Conservation (phyloP, 2,329 filamentous ascomycete genomes). For the Cordyceps militaris region DNA sequence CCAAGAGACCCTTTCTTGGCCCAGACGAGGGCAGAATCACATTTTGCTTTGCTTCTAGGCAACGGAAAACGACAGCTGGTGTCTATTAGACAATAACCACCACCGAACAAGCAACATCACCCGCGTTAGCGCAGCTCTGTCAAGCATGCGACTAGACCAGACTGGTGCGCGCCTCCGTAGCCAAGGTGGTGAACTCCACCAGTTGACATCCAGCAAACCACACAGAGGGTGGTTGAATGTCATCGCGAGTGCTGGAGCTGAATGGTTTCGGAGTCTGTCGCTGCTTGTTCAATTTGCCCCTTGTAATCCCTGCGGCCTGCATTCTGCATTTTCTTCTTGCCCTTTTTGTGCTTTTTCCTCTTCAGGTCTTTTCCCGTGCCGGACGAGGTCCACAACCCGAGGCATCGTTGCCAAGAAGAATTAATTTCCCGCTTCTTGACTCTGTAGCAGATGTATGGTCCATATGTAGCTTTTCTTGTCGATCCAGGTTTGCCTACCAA, state of each 20-base stretch:
- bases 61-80: background rate
- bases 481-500: background rate
- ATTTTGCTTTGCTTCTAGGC: background rate
- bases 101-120: background rate
- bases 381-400: background rate
- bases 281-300: background rate
- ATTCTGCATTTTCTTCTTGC: background rate
- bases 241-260: background rate
- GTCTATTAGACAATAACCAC: background rate
- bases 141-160: background rate
- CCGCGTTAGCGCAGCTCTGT: slow-evolving; percentile 2
- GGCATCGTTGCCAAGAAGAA: background rate
- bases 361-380: background rate
- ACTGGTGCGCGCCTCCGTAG: slow-evolving; percentile 1
- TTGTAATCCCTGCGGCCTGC: background rate
- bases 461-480: background rate
- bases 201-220: background rate
- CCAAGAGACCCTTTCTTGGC: background rate
- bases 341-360: background rate
- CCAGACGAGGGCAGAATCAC: background rate
- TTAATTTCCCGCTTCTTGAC: too few relatives aligned
- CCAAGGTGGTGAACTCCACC: background rate
- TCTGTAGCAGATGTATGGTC: background rate
- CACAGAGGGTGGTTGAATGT: slow-evolving; percentile 3
- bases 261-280: background rate